These are phyloP conservation scores for Chaetomium sp. DNA, from an alignment of 2,329 filamentous ascomycete species.

Conservation along the genomic window DNA sequence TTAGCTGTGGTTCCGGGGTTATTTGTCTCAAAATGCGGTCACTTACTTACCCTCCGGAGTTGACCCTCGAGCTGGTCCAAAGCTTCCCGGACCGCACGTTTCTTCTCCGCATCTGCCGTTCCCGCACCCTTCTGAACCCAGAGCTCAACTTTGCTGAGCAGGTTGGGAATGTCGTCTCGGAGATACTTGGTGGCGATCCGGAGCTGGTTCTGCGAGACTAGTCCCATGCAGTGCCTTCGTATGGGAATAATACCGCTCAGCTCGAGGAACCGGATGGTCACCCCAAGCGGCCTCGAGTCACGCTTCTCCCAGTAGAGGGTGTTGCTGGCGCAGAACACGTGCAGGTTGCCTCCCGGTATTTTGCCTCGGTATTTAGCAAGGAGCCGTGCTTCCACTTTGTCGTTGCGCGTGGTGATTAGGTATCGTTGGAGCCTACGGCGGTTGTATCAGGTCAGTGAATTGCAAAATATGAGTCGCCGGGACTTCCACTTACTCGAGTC, in stretches of 20 bases:
- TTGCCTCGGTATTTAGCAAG: constrained; percentile 24
- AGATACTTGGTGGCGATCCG: constrained; percentile 33
- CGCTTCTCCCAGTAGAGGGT: constrained; percentile 36
- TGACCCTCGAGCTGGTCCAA: constrained; percentile 29
- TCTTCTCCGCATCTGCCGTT: constrained; percentile 32
- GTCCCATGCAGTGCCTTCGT: constrained; percentile 38
- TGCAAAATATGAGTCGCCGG: background rate
- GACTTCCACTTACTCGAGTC: constrained; percentile 24
- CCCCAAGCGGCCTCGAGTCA: constrained; percentile 15
- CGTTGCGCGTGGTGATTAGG: constrained; percentile 35
- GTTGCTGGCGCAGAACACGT: constrained; percentile 42
- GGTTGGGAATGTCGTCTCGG: constrained; percentile 33
- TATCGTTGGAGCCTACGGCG: constrained; percentile 25
- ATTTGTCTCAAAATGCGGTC: background rate
- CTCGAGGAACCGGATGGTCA: constrained; percentile 29
- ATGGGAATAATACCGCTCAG: constrained; percentile 38
- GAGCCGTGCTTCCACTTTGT: constrained; percentile 28
- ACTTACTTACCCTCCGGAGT: constrained; percentile 13
- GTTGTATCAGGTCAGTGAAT: constrained; percentile 10
- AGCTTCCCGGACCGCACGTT: constrained; percentile 27
- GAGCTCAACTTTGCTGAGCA: constrained; percentile 35
- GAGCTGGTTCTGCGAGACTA: constrained; percentile 38
- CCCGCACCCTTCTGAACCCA: constrained; percentile 40
- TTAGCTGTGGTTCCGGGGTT: background rate
- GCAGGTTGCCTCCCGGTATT: constrained; percentile 23